phyloP scores from a whole-genome alignment of 176 grass and related monocot genomes.

The Rhynchospora tenuis region DNA sequence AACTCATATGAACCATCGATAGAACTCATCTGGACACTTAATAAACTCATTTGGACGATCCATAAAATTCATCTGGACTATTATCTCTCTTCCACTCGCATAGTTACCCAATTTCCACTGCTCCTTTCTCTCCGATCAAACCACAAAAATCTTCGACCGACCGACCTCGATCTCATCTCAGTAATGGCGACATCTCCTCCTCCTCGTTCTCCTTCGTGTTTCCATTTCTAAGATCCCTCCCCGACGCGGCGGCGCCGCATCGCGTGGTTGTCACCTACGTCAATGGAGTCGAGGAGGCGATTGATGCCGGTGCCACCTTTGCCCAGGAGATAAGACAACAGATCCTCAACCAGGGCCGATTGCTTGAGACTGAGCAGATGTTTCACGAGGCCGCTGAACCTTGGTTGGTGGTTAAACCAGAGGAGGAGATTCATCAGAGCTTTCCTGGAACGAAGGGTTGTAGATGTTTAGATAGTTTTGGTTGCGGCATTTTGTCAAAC shows the following conservation, averaged over 20 bases:
- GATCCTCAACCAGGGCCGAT: conserved; percentile 61
- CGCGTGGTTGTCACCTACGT: conserved; percentile 69
- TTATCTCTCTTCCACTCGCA: too few species aligned
- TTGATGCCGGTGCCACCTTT: conserved; percentile 48
- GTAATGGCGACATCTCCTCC: too few species aligned
- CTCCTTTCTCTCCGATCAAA: too few species aligned
- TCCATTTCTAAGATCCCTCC: conserved; percentile 14
- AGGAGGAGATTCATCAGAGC: conserved; percentile 65
- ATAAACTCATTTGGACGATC: too few species aligned
- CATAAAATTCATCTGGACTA: too few species aligned
- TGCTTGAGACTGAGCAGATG: conserved; percentile 86
- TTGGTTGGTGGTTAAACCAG: conserved; percentile 78
- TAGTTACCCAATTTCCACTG: too few species aligned
- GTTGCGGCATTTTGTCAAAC: conserved; percentile 31
- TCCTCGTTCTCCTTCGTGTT: too few species aligned
- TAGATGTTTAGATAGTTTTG: too few species aligned
- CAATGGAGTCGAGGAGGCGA: conserved; percentile 67
- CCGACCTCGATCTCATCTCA: too few species aligned
- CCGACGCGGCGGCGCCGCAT: conserved; percentile 30
- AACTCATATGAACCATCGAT: too few species aligned
- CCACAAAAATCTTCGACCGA: too few species aligned
- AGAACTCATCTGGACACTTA: too few species aligned
- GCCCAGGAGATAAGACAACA: conserved; percentile 68
- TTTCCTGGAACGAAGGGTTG: conserved; percentile 89
- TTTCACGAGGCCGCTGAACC: conserved; percentile 71